phyloP scores from a whole-genome alignment of 257 asterid species.

The Echites panduratus region DNA sequence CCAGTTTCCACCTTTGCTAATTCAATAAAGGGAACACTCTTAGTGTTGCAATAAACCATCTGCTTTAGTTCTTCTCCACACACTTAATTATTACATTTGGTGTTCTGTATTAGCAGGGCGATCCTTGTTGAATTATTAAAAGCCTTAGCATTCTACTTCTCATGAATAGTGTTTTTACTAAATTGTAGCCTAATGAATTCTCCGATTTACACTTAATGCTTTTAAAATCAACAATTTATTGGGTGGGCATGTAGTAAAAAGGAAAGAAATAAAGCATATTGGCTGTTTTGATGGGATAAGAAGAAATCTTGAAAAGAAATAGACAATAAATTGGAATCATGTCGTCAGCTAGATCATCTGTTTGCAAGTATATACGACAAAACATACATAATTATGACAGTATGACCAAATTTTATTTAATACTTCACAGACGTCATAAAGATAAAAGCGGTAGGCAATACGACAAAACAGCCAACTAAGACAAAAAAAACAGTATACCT shows the following conservation, averaged over 20 bases:
- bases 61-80: background rate
- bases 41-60: background rate
- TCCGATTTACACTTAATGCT: background rate
- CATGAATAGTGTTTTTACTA: background rate
- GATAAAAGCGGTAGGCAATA: background rate
- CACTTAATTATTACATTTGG: background rate
- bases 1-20: background rate
- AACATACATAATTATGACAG: background rate
- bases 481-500: constrained; percentile 41
- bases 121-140: background rate
- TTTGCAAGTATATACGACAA: background rate
- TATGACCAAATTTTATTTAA: background rate
- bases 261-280: background rate
- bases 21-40: background rate
- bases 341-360: background rate
- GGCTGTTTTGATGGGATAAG: background rate
- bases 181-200: background rate
- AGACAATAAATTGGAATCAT: background rate
- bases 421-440: background rate
- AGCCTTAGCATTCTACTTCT: background rate
- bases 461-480: background rate
- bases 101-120: background rate
- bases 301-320: background rate
- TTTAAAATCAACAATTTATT: background rate
- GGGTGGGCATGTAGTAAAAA: background rate